Base-by-base conservation (phyloP, 345 rosid genomes). In the Abelmoschus esculentus region DNA sequence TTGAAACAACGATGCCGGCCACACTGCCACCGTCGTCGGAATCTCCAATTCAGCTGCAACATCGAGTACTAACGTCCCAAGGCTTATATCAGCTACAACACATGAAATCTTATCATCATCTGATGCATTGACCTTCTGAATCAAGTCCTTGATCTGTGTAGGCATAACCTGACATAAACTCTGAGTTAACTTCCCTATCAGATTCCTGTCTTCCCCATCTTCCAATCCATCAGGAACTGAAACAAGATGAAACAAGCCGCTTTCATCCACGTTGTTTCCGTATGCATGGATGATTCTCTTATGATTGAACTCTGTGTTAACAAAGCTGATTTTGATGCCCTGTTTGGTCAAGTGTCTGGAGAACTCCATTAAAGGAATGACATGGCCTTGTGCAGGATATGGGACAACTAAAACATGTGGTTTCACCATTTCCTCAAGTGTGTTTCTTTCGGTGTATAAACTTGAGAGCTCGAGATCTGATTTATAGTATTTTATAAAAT, bases 371-470 rank as follows among this genome's bases (percentile, higher is more conserved):
- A 82, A 19, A 58, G 86, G 81, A 70, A 78, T 63, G 5, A 85
- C 80, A 73, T 85, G 91, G 7, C 89, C 86, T 79, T 85, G 89
- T 34, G 84, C 76, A 36, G 90, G 87, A 74, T 57, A 82, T 15
- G 86, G 82, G 36, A 83, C 57, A 1, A 76, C 86, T 26, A 86
- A 3, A 49, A 78, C 53, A 61, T 76, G 78, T 28, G 80, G 78
- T 9, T 8, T 80, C 5, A 38, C 71, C 87, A 81, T 83, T 66
- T 53, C 0, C 36, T 12, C 6, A 0, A n/a, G 15, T 47, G 26
- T 22, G 2, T 17, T 18, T 18, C 18, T 18, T 18, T 42, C 42
- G 0, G 1, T 42, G 1, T 11, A 3, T 14, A 22, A 7, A 19
- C 6, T 2, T 47, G 13, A 12, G 49, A 10, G 11, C 13, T 28